Evolutionary conservation across 192 early-diverging fungal genomes (phyloP), one percentile per base, ranked within the genome.

Genomic region (Podila clonocystis): DNA sequence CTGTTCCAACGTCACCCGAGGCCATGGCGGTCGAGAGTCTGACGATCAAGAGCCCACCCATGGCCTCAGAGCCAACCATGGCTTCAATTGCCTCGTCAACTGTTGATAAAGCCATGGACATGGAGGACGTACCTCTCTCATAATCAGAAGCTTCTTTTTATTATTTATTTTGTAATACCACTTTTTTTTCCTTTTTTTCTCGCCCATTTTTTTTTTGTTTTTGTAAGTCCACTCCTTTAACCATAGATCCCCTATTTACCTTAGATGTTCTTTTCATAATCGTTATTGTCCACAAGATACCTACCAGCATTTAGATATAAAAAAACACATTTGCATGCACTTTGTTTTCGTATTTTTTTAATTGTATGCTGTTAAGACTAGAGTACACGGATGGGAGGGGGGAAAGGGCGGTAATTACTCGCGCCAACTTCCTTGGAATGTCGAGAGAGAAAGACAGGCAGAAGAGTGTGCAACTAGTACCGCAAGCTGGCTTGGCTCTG

Each of bases 41-140:
- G 50, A 49, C 71, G 2, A 68, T 75, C 69, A 83, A 72, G 49
- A 75, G 70, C 19, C 73, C 69, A 29, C 69, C 73, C 20, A 15
- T 52, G 0, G 61, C 69, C 28, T 22, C 28, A 30, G 22, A 58
- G 24, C 66, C 57, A 24, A 49, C 61, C 4, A 13, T 41, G 30
- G 50, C 20, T 64, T 31, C n/a, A 41, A 17, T 60, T 50, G 9
- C 31, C 52, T 9, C n/a, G 50, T 45, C 66, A 66, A 29, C 69
- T 9, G 58, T 28, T 50, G 62, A 76, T 50, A 63, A 59, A 29
- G 66, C 58, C 41, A 55, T 73, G 58, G 82, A 82, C 9, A 70
- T 85, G 69, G 83, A 84, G 9, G 79, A 82, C 13, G 41, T 85
- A 3, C 78, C 70, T 50, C 70, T 76, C 20, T 58, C 70, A 70